Percentiles rank a stretch among this genome's conserved stretches.
phyloP scores from a whole-genome alignment of 768 basidiomycete species.

The Leccinum pellstonianum region DNA sequence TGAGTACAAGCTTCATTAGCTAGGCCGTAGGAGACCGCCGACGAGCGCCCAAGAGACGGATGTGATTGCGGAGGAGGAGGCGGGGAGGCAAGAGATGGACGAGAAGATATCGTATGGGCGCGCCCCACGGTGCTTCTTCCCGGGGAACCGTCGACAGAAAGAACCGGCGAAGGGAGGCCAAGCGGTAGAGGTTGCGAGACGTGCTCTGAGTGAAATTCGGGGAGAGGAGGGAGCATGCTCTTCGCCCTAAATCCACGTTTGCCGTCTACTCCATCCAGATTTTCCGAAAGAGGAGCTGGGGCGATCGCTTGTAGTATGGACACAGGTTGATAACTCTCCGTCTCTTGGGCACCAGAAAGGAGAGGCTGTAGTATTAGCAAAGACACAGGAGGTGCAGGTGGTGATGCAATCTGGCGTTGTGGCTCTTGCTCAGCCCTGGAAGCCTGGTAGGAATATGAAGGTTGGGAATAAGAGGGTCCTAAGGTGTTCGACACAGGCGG shows the following conservation, averaged over 20 bases:
- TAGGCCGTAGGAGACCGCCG: conserved; percentile 22
- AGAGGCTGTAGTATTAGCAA: conserved; percentile 13
- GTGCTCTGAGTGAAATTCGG: conserved; percentile 19
- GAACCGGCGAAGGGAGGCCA: conserved; percentile 19
- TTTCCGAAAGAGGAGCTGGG: conserved; percentile 4
- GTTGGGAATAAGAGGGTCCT: conserved; percentile 15
- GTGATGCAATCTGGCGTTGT: conserved; percentile 15
- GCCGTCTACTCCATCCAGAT: conserved; percentile 4
- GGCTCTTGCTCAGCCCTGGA: conserved; percentile 13
- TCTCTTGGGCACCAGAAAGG: not conserved
- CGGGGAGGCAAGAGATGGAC: conserved; percentile 14
- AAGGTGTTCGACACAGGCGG: conserved; percentile 17
- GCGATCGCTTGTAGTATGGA: conserved; percentile 20
- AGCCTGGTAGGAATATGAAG: conserved; percentile 14
- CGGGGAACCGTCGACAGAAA: conserved; percentile 14
- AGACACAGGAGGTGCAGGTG: conserved; percentile 4
- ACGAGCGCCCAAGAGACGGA: conserved; percentile 25
- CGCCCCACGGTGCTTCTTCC: conserved; percentile 22
- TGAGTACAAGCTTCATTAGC: conserved; percentile 2
- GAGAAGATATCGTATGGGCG: conserved; percentile 29
- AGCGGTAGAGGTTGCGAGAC: conserved; percentile 18
- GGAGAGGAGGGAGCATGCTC: not conserved
- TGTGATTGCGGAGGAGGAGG: conserved; percentile 9
- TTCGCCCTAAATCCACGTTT: conserved; percentile 13
- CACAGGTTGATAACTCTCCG: conserved; percentile 21